Conservation (phyloP, 2,329 filamentous ascomycete genomes). For the Aspergillus pseudonomiae region DNA sequence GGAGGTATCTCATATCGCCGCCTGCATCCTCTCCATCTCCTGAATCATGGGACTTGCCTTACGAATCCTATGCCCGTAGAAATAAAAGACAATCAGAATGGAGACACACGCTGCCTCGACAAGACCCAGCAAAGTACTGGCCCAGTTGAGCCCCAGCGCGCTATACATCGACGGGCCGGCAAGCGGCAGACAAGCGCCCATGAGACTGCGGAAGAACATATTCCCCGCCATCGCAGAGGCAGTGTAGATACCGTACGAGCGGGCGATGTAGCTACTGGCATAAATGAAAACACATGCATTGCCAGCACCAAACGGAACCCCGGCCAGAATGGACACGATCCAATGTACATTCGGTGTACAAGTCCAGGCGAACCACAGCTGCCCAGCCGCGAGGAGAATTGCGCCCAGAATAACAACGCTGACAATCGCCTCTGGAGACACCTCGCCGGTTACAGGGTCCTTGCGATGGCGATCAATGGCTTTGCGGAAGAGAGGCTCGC, state of each 20-base stretch:
- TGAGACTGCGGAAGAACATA: conserved; percentile 66
- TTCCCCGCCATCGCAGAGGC: conserved; percentile 79
- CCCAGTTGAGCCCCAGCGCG: conserved; percentile 71
- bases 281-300: conserved; percentile 80
- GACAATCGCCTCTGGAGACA: conserved; percentile 76
- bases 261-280: conserved; percentile 73
- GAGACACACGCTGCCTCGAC: conserved; percentile 72
- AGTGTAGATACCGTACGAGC: conserved; percentile 75
- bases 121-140: conserved; percentile 71
- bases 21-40: background rate
- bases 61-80: conserved; percentile 57
- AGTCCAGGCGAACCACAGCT: conserved; percentile 85
- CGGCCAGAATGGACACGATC: conserved; percentile 74
- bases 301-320: conserved; percentile 76
- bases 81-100: conserved; percentile 75
- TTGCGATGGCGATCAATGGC: conserved; percentile 74
- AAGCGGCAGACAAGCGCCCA: conserved; percentile 73
- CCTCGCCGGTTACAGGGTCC: conserved; percentile 71
- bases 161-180: conserved; percentile 72
- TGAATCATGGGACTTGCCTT: conserved; percentile 55
- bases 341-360: conserved; percentile 77
- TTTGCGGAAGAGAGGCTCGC: conserved; percentile 68
- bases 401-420: conserved; percentile 77
- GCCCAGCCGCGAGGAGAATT: conserved; percentile 70
- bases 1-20: too few species aligned